Percentiles rank a stretch among this genome's conserved stretches.
phyloP scores from a whole-genome alignment of 495 filamentous ascomycete species.

The Glarea lozoyensis region DNA sequence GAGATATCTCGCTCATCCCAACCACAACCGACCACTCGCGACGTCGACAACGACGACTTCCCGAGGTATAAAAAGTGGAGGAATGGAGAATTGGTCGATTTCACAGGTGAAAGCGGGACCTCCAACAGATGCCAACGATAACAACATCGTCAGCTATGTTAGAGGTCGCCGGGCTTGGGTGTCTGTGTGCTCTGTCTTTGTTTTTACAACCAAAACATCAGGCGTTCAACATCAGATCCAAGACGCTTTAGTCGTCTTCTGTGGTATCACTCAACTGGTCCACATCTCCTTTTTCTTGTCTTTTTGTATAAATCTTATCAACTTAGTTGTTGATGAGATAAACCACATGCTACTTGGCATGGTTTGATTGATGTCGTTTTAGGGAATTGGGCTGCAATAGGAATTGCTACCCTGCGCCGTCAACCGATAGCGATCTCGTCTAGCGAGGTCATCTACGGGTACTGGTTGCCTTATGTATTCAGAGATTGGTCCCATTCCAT shows the following conservation, averaged over 20 bases:
- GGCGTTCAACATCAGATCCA: slow-evolving; percentile 72
- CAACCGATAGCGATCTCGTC: neutral
- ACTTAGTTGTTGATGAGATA: slow-evolving; percentile 9
- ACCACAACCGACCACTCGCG: slow-evolving; percentile 8
- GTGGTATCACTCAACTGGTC: slow-evolving; percentile 64
- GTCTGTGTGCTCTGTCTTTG: slow-evolving; percentile 52
- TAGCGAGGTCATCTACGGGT: neutral
- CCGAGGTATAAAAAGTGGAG: slow-evolving; percentile 1
- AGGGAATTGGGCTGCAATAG: slow-evolving; percentile 1
- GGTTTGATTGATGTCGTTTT: neutral
- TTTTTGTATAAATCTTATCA: slow-evolving; percentile 4
- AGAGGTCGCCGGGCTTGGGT: slow-evolving; percentile 27
- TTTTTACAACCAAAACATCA: slow-evolving; percentile 77
- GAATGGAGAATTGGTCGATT: slow-evolving; percentile 13
- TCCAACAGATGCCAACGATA: slow-evolving; percentile 33
- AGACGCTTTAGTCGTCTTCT: slow-evolving; percentile 55
- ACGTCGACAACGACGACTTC: no score
- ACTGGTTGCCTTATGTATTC: neutral
- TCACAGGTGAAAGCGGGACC: slow-evolving; percentile 26
- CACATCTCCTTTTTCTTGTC: slow-evolving; percentile 28
- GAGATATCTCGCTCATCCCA: slow-evolving; percentile 17
- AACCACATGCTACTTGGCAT: neutral
- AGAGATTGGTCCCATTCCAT: neutral
- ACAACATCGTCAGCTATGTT: slow-evolving; percentile 39
- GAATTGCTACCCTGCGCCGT: no score